Evolutionary conservation across 495 filamentous ascomycete species (phyloP).

Genomic region (Aspergillus sclerotioniger): DNA sequence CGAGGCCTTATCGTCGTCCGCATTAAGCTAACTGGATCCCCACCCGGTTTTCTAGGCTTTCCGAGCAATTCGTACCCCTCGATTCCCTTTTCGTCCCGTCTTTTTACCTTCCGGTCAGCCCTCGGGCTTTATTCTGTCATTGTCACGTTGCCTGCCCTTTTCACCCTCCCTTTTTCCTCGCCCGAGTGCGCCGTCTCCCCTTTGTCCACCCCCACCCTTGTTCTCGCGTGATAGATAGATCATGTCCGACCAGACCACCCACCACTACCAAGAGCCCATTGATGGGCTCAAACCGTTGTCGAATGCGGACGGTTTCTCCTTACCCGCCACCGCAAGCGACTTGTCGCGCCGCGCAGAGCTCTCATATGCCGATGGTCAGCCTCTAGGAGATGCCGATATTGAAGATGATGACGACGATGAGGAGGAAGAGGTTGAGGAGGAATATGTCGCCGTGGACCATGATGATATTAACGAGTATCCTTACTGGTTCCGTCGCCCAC

Average conservation of each 20-base stretch:
- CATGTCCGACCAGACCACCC: constrained; percentile 21
- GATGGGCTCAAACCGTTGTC: constrained; percentile 36
- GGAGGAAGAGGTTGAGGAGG: constrained; percentile 43
- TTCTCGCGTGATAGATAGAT: constrained; percentile 2
- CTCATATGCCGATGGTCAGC: constrained; percentile 34
- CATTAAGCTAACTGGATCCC: constrained; percentile 15
- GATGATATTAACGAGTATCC: constrained; percentile 44
- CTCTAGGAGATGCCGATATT: constrained; percentile 25
- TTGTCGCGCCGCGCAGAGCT: constrained; percentile 35
- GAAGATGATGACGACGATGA: constrained; percentile 37
- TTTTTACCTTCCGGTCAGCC: constrained; percentile 9
- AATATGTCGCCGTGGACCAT: constrained; percentile 44
- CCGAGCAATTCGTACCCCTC: constrained; percentile 8
- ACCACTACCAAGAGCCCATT: constrained; percentile 16
- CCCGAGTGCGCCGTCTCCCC: background rate
- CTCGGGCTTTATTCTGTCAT: constrained; percentile 4
- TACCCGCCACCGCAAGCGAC: constrained; percentile 33
- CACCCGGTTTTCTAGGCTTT: constrained; percentile 9
- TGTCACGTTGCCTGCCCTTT: background rate
- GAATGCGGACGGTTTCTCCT: constrained; percentile 32
- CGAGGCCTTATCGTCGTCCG: constrained; percentile 14
- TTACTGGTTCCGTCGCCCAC: constrained; percentile 45
- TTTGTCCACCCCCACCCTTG: background rate
- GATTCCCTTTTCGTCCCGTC: constrained; percentile 5
- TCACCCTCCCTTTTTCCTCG: constrained; percentile 5